Evolutionary conservation across 495 filamentous ascomycete genomes (phyloP), one percentile per base, ranked within the genome.

Genomic region (Pyronema omphalodes): DNA sequence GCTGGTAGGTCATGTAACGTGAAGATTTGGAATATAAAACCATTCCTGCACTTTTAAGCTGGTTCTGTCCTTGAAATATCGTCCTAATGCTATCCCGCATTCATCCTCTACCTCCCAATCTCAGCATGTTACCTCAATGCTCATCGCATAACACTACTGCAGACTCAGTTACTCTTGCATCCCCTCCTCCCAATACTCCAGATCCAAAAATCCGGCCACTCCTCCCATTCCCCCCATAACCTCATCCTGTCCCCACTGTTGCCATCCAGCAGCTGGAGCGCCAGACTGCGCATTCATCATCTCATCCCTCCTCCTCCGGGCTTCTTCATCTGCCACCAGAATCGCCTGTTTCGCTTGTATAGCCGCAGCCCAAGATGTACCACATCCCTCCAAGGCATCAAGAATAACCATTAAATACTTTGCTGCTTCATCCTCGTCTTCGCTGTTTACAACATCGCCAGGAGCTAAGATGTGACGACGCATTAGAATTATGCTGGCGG

Each of bases 401-500:
- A 63, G 47, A 39, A 68, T 56, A 11, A 61, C 43, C 4, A 63
- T 55, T 6, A 68, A 47, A 6, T 59, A 58, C 41, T 60, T 57
- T 4, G 57, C 35, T 9, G 60, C 59, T 18, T 60, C 55, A 2
- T 43, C 33, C 29, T 64, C 60, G 51, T 59, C 56, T 56, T 58
- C 62, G 9, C 58, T 53, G 23, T 29, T 29, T 29, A 29, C 23
- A 29, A 29, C 23, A 29, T 29, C 23, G 18, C 6, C 44, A 8
- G 55, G 49, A n/a, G 57, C 44, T 6, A 62, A 51, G 9, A 67
- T 47, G 37, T 61, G 62, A 11, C 61, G 63, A 37, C 57, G 60
- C 63, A 68, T 64, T 11, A 68, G 47, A 12, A 68, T 59, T 9
- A 63, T 58, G 9, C 60, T 61, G 3, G 67, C 61, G 2, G 67